Evolutionary conservation across 768 basidiomycete species (phyloP).

Genomic region (Lactifluus echinatus): DNA sequence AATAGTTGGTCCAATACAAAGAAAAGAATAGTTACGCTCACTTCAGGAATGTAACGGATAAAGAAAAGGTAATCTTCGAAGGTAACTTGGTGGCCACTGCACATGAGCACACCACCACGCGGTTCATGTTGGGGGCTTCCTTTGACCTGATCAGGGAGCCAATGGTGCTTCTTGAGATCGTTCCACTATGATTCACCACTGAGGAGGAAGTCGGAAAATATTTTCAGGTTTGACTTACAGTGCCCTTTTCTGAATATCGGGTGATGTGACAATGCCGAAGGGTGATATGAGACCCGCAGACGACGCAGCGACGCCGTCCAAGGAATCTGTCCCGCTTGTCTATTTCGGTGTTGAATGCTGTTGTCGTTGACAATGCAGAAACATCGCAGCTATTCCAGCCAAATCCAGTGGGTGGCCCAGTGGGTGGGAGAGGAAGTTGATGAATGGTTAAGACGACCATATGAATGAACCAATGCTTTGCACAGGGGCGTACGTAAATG

Average conservation of each 20-base stretch:
- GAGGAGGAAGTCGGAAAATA: not conserved
- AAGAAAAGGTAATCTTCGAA: constrained; percentile 24
- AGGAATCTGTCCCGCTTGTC: not conserved
- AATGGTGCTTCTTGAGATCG: not conserved
- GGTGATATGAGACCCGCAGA: not conserved
- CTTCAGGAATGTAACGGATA: constrained; percentile 25
- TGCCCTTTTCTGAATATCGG: rapidly evolving
- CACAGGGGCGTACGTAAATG: no score
- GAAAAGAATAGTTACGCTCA: constrained; percentile 10
- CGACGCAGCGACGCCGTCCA: not conserved
- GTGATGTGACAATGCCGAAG: not conserved
- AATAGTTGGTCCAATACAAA: not conserved
- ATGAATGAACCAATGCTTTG: no score
- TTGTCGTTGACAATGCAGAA: not conserved
- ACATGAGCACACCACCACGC: not conserved
- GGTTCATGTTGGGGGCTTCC: not conserved
- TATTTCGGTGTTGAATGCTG: not conserved
- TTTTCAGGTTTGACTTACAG: not conserved
- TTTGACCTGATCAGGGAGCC: not conserved
- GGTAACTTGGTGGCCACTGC: not conserved
- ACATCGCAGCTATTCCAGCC: not conserved
- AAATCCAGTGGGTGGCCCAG: not conserved
- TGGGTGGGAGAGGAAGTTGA: no score
- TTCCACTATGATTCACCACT: not conserved
- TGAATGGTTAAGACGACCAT: no score